These are phyloP conservation scores for Hypocreales sp. DNA, from an alignment of 2,329 filamentous ascomycete species.

Conservation along the genomic window DNA sequence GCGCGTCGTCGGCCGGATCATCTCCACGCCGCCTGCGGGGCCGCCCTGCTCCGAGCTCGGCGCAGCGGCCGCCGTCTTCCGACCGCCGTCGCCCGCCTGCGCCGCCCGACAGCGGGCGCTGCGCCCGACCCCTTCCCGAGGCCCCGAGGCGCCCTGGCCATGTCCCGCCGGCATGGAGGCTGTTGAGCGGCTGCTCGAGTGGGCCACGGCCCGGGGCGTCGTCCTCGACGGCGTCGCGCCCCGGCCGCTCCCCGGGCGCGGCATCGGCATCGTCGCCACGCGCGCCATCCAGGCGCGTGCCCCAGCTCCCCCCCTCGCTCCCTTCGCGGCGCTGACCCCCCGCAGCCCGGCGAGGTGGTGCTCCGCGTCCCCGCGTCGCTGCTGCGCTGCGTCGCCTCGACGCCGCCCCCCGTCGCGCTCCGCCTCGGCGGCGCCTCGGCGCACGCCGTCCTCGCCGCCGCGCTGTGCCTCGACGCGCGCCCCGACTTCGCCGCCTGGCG, in stretches of 20 bases:
- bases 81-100: no score
- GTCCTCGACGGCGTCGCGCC: conserved; percentile 52
- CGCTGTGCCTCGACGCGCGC: conserved; percentile 39
- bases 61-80: no score
- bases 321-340: neutral
- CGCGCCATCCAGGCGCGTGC: conserved; percentile 43
- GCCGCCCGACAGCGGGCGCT: no score
- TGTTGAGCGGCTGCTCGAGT: conserved; percentile 42
- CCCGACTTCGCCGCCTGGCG: conserved; percentile 41
- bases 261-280: conserved; percentile 64
- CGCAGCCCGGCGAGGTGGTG: conserved; percentile 33
- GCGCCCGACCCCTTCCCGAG: no score
- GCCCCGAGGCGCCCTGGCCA: no score
- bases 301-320: neutral
- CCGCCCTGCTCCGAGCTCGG: no score
- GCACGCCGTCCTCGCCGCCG: conserved; percentile 59
- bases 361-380: conserved; percentile 48
- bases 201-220: conserved; percentile 52
- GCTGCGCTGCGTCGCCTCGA: conserved; percentile 48
- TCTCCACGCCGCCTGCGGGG: no score
- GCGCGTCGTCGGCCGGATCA: no score
- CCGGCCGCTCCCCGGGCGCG: conserved; percentile 51
- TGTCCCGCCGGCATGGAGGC: conserved; percentile 6
- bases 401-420: conserved; percentile 35
- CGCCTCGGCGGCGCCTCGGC: conserved; percentile 39